Conservation (phyloP, 768 basidiomycete species). For the Mycena filopes region DNA sequence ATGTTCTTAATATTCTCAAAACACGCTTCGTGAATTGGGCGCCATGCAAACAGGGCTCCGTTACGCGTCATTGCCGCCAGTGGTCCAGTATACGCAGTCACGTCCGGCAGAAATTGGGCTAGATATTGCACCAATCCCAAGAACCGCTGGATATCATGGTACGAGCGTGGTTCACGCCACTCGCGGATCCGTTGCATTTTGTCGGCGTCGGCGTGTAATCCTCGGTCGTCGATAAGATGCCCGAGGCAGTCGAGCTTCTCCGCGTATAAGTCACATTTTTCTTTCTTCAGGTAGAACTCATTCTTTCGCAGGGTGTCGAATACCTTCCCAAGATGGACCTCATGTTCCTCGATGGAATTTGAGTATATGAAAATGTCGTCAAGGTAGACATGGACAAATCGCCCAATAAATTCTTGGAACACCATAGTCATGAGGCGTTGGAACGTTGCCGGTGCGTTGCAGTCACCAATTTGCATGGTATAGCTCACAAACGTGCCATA, state of each 20-base stretch:
- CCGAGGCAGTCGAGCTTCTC: conserved; percentile 43
- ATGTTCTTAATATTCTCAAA: conserved; percentile 39
- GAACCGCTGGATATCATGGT: conserved; percentile 42
- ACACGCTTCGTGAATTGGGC: conserved; percentile 36
- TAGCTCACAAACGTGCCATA: conserved; percentile 54
- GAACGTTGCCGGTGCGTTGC: conserved; percentile 34
- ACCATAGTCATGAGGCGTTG: conserved; percentile 54
- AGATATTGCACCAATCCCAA: conserved; percentile 45
- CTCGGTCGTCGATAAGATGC: conserved; percentile 43
- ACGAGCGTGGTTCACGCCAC: conserved; percentile 30
- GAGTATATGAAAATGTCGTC: conserved; percentile 57
- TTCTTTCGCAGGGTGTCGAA: conserved; percentile 41
- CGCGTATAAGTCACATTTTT: conserved; percentile 42
- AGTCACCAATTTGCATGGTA: conserved; percentile 37
- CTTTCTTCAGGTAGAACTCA: too few species aligned
- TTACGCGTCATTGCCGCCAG: conserved; percentile 43
- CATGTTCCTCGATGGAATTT: conserved; percentile 46
- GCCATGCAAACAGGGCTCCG: conserved; percentile 42
- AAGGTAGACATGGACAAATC: conserved; percentile 54
- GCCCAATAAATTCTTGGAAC: conserved; percentile 50
- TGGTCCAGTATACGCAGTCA: conserved; percentile 45
- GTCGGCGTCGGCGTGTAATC: conserved; percentile 42
- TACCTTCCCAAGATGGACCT: conserved; percentile 43
- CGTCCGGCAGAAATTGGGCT: conserved; percentile 42
- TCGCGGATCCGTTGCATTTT: conserved; percentile 44